Percentiles rank a stretch among this genome's conserved stretches.
phyloP scores from a whole-genome alignment of 495 filamentous ascomycete species.

The Aspergillus ostianus region DNA sequence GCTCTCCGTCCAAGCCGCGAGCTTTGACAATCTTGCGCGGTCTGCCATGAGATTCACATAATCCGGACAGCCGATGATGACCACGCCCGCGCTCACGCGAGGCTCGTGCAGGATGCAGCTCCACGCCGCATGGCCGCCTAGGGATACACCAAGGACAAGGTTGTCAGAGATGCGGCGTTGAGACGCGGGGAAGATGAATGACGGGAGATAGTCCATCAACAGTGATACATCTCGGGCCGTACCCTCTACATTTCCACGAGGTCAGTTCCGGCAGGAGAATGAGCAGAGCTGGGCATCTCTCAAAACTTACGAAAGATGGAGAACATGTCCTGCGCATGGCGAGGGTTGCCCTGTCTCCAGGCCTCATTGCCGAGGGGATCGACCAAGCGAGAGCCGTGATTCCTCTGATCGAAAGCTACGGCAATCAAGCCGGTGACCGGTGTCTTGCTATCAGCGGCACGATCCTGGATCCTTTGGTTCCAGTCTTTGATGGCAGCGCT shows the following conservation, averaged over 20 bases:
- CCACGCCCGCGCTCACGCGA: conserved; percentile 69
- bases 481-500: conserved; percentile 55
- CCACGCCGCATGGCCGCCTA: conserved; percentile 90
- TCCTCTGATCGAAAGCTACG: conserved; percentile 83
- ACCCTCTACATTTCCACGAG: conserved; percentile 48
- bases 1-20: conserved; percentile 55
- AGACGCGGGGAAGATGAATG: conserved; percentile 64
- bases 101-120: conserved; percentile 75
- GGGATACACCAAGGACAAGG: conserved; percentile 74
- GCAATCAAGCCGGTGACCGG: conserved; percentile 62
- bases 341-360: conserved; percentile 77
- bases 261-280: conserved; percentile 8
- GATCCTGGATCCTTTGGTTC: conserved; percentile 42
- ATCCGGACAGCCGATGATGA: conserved; percentile 88
- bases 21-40: conserved; percentile 71
- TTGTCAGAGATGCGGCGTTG: conserved; percentile 61
- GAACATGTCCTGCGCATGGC: conserved; percentile 90
- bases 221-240: conserved; percentile 71
- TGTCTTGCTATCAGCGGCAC: conserved; percentile 23
- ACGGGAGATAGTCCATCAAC: conserved; percentile 70
- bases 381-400: conserved; percentile 76
- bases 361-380: conserved; percentile 59
- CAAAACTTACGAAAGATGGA: conserved; percentile 57
- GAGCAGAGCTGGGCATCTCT: no score
- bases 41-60: conserved; percentile 75